Base-by-base conservation (phyloP, 1,139 yeast species). In the Yamadazyma atmosphaerica region DNA sequence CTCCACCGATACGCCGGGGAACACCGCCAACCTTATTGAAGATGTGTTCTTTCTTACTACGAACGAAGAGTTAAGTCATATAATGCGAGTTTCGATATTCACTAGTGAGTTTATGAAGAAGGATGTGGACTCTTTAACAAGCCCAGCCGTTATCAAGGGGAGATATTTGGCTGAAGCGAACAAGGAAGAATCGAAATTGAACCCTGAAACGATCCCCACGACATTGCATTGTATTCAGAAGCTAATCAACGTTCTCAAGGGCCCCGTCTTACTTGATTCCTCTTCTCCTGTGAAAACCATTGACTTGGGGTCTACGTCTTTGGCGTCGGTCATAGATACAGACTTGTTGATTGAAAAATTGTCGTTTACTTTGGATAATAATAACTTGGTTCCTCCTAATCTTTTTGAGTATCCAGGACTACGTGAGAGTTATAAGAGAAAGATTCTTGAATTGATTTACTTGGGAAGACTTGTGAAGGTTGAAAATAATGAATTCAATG, bases 341-440 rank as follows among this genome's bases (percentile, higher is more conserved):
- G 56, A 61, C 1, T 61, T 86, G 35, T 61, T 87, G 21, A 55
- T 70, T 4, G 51, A 68, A 1, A 72, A 68, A 38, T 63, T 82
- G 30, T 61, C 73, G 19, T 77, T 81, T 47, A 55, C 63, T 0
- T 45, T 64, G 11, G 70, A 67, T 11, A 62, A 65, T 5, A 62
- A 65, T 23, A 74, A 72, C 26, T 71, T 74, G 43, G 72, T 77
- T 2, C 94, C 95, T 1, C 87, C 89, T 4, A 63, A 75, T 37
- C 58, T 72, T 38, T 38, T 46, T 24, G 37, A 49, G 7, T 38
- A 56, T 12, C 68, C 58, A 23, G 58, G 37, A 12, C 57, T 50
- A 48, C 60, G 68, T 42, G 84, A 80, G 40, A 55, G 75, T 0
- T 78, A 63, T 43, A 61, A 71, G n/a, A 59, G 84, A 42, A 77